Evolutionary conservation across 1,284 basidiomycete genomes (phyloP).

Genomic region (Tetrapyrgos nigripes): DNA sequence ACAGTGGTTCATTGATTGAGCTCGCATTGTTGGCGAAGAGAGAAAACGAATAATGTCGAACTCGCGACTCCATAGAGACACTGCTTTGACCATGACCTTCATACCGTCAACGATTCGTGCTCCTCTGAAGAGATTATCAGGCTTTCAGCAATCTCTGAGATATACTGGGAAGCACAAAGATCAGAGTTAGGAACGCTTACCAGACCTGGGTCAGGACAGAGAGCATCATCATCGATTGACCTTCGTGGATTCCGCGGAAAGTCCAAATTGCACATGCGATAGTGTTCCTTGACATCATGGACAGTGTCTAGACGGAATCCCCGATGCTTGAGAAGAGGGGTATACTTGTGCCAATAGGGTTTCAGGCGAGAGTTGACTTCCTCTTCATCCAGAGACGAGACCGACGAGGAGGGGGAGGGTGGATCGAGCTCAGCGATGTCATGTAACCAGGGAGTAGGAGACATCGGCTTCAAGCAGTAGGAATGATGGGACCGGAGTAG

Average conservation of each 20-base stretch:
- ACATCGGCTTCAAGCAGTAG: slow-evolving; percentile 9
- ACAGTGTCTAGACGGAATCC: slow-evolving; percentile 73
- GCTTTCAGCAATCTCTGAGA: slow-evolving; percentile 45
- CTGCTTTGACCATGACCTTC: slow-evolving; percentile 71
- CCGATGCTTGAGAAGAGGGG: slow-evolving; percentile 49
- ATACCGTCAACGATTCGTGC: slow-evolving; percentile 53
- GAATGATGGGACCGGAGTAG: slow-evolving; percentile 15
- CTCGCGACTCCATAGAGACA: slow-evolving; percentile 66
- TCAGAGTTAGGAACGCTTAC: slow-evolving; percentile 44
- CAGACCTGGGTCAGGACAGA: slow-evolving; percentile 74
- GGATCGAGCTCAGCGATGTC: background rate
- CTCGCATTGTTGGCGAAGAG: slow-evolving; percentile 54
- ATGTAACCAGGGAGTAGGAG: slow-evolving; percentile 10
- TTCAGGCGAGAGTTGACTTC: slow-evolving; percentile 61
- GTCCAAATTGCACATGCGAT: slow-evolving; percentile 40
- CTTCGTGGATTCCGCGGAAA: background rate
- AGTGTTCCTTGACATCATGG: slow-evolving; percentile 65
- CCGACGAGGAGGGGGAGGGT: slow-evolving; percentile 49
- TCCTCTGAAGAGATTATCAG: slow-evolving; percentile 74
- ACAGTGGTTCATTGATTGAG: slow-evolving; percentile 73
- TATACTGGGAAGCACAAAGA: slow-evolving; percentile 1
- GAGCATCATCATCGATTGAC: slow-evolving; percentile 56
- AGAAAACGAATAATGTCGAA: slow-evolving; percentile 61
- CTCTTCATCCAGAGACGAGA: slow-evolving; percentile 65
- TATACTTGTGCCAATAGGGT: slow-evolving; percentile 67